Conservation (phyloP, 2,329 filamentous ascomycete genomes). For the Fonsecaea erecta region DNA sequence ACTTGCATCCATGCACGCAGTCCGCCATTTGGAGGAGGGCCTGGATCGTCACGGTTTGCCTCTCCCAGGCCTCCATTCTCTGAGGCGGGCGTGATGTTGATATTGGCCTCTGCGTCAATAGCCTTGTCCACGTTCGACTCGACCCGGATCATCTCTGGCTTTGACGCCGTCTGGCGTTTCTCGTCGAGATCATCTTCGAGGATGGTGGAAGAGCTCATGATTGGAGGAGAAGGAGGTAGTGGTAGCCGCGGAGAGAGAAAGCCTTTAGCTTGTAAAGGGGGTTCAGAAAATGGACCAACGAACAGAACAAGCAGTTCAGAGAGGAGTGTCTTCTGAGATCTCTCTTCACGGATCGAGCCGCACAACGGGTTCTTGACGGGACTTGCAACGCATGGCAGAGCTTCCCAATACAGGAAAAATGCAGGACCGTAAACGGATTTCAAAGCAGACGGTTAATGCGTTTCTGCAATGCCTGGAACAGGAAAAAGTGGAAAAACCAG, state of each 20-base stretch:
- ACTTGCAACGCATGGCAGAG: background rate
- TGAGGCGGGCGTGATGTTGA: slow-evolving; percentile 5
- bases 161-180: slow-evolving; percentile 3
- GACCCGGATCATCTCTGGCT: slow-evolving; percentile 12
- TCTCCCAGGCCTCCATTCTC: slow-evolving; percentile 7
- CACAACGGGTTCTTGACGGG: background rate
- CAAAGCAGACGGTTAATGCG: background rate
- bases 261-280: background rate
- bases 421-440: background rate
- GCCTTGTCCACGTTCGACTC: slow-evolving; percentile 27
- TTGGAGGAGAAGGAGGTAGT: background rate
- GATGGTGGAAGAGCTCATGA: slow-evolving; percentile 30
- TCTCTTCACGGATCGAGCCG: slow-evolving; percentile 2
- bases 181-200: slow-evolving; percentile 20
- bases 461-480: background rate
- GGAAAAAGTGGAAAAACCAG: slow-evolving; percentile 17
- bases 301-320: background rate
- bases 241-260: background rate
- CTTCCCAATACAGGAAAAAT: background rate
- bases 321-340: background rate
- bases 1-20: slow-evolving; percentile 44
- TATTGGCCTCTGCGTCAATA: slow-evolving; percentile 31
- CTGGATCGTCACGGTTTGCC: slow-evolving; percentile 19
- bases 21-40: slow-evolving; percentile 41
- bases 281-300: background rate